Evolutionary conservation across 78 protist genomes (phyloP).

Genomic region (Ministeria vibrans): DNA sequence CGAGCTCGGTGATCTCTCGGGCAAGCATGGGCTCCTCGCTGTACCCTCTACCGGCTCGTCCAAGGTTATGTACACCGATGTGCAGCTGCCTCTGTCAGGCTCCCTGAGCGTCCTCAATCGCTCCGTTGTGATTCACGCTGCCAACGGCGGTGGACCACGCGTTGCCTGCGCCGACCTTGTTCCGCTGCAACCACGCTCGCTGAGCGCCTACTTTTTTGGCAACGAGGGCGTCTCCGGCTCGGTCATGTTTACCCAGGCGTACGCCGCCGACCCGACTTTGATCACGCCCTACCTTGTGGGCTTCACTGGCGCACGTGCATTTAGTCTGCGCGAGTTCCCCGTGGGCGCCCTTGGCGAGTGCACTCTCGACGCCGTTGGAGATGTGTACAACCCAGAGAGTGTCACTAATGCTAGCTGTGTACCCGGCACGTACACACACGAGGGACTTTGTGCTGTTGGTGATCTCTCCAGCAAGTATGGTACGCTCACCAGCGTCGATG

Average conservation of each 20-base stretch:
- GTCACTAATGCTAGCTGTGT: not conserved
- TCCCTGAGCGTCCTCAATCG: not conserved
- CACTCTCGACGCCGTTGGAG: not conserved
- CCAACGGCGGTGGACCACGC: not conserved
- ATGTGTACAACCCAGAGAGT: not conserved
- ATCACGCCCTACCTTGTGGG: not conserved
- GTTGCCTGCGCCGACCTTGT: not conserved
- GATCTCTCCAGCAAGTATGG: not conserved
- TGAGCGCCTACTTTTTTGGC: not conserved
- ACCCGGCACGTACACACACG: not conserved
- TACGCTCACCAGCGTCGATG: too few relatives aligned
- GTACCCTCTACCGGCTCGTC: not conserved
- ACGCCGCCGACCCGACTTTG: not conserved
- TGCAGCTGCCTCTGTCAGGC: not conserved
- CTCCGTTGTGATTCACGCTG: not conserved
- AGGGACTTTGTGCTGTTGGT: not conserved
- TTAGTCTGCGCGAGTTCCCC: not conserved
- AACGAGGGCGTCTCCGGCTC: not conserved
- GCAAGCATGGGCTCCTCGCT: not conserved
- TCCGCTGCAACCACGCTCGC: not conserved
- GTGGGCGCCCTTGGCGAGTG: not conserved
- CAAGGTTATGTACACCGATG: not conserved
- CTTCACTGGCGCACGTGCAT: not conserved
- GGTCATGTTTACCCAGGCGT: not conserved
- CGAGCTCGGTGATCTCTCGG: not conserved